Evolutionary conservation across 306 rosid genomes (phyloP).

Genomic region (Cucurbita argyrosperma): DNA sequence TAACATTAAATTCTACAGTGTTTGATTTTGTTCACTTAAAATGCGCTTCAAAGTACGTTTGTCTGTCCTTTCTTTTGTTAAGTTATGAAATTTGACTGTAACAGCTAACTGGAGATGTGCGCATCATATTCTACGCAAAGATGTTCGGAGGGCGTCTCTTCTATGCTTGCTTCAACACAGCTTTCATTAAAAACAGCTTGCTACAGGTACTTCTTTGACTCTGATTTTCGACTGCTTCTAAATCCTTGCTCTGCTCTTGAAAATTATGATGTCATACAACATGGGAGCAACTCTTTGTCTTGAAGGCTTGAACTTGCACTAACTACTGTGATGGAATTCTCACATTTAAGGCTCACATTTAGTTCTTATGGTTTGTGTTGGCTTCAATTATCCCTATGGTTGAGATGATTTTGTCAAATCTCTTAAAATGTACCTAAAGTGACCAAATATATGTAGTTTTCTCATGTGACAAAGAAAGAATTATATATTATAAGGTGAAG

Average conservation of each 20-base stretch:
- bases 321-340: neutral
- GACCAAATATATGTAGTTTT: neutral
- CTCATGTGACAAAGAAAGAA: neutral
- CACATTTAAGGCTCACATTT: neutral
- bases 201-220: constrained; percentile 37
- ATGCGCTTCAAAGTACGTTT: neutral
- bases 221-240: neutral
- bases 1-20: neutral
- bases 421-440: neutral
- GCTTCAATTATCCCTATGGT: neutral
- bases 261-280: neutral
- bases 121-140: constrained; percentile 75
- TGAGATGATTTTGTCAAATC: neutral
- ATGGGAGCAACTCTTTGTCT: neutral
- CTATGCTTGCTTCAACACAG: constrained; percentile 85
- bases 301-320: neutral
- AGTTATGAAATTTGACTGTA: constrained; percentile 2
- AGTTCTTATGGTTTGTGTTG: neutral
- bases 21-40: neutral
- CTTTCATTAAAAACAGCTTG: constrained; percentile 74
- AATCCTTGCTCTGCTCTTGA: neutral
- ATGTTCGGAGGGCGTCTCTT: constrained; percentile 88
- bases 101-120: constrained; percentile 82
- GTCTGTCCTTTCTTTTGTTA: too few species aligned
- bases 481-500: neutral